These are phyloP conservation scores for Kluyveromyces siamensis DNA, from an alignment of 805 yeast genomes.

Conservation along the genomic window DNA sequence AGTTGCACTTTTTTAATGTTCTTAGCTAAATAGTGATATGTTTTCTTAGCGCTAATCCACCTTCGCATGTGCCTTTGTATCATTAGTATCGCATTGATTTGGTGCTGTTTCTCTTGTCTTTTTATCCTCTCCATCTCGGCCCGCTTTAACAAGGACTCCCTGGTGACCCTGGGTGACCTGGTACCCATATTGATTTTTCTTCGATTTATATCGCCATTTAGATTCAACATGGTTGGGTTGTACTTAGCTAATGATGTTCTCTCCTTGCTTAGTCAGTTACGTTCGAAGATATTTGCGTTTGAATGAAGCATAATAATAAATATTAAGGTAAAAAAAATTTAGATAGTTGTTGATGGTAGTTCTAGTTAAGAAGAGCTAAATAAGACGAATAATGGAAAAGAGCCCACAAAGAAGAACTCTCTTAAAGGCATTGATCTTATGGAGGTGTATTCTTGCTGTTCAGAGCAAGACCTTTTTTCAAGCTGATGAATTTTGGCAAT, in stretches of 20 bases:
- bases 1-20: not conserved
- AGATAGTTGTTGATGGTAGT: not conserved
- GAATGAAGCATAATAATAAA: no score
- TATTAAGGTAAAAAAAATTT: not conserved
- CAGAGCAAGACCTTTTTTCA: conserved; percentile 74
- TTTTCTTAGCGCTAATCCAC: not conserved
- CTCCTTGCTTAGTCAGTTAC: no score
- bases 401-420: not conserved
- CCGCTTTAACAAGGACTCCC: conserved; percentile 43
- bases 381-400: not conserved
- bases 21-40: not conserved
- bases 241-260: no score
- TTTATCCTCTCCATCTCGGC: conserved; percentile 58
- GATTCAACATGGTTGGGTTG: conserved; percentile 34
- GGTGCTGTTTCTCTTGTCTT: conserved; percentile 48
- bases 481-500: conserved; percentile 93
- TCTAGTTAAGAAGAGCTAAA: not conserved
- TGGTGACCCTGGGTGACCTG: conserved; percentile 24
- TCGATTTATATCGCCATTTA: conserved; percentile 56
- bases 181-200: conserved; percentile 54
- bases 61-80: conserved; percentile 45
- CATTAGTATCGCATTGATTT: conserved; percentile 38
- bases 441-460: conserved; percentile 57
- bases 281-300: no score
- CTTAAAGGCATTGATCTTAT: conserved; percentile 14